Percentiles rank a stretch among this genome's conserved stretches.
phyloP scores from a whole-genome alignment of 1,284 basidiomycete species.

The Sutorius eximius region DNA sequence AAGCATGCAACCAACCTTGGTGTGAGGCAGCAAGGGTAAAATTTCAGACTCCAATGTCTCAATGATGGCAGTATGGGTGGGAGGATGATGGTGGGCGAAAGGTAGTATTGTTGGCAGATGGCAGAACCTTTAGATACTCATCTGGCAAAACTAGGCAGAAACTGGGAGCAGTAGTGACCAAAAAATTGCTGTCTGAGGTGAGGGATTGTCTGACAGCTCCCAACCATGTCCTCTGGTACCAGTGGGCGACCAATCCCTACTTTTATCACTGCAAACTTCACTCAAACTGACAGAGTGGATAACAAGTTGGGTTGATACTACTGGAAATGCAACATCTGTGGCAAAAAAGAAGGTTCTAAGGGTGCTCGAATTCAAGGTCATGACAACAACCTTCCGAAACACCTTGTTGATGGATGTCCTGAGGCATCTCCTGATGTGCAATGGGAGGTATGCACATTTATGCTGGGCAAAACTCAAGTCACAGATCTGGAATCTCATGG shows the following conservation, averaged over 20 bases:
- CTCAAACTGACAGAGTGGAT: neutral
- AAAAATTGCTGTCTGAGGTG: no score
- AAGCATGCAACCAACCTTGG: no score
- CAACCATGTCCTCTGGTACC: neutral
- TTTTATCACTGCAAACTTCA: neutral
- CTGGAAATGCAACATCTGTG: neutral
- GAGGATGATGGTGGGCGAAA: no score
- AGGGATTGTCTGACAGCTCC: no score
- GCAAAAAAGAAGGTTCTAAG: neutral
- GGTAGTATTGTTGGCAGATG: no score
- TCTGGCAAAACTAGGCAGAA: no score
- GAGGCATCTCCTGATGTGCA: neutral
- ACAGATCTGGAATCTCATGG: no score
- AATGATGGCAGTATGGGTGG: no score
- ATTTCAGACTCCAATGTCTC: no score
- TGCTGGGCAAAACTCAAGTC: neutral
- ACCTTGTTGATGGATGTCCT: neutral
- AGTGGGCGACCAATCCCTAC: neutral
- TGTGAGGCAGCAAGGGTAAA: no score
- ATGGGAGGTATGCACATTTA: neutral
- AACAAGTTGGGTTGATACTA: neutral
- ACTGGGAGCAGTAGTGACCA: no score
- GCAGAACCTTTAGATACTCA: no score
- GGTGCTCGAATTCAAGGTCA: neutral
- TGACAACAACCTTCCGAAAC: neutral